phyloP scores from a whole-genome alignment of 2,329 filamentous ascomycete genomes.

The Tothia fuscella region DNA sequence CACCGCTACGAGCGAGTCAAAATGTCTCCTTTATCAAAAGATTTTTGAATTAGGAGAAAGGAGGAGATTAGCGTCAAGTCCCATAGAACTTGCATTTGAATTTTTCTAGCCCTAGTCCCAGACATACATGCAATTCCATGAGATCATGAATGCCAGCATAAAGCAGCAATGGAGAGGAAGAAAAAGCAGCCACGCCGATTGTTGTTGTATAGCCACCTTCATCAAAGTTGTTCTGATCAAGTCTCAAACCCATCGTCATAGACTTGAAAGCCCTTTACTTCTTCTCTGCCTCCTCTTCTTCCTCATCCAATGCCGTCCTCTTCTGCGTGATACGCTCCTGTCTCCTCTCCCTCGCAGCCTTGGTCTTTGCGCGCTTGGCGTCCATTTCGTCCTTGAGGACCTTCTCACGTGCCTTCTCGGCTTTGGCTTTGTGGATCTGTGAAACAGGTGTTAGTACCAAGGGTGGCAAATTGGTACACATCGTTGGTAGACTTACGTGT shows the following conservation, averaged over 20 bases:
- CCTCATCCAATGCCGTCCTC: constrained; percentile 73
- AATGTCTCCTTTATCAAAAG: too few species aligned
- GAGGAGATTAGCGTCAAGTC: too few species aligned
- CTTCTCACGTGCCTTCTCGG: constrained; percentile 95
- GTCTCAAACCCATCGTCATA: neutral
- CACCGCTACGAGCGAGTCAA: too few species aligned
- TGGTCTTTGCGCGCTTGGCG: constrained; percentile 99
- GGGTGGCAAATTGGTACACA: constrained; percentile 17
- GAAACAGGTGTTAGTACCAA: constrained; percentile 19
- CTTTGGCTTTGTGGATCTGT: constrained; percentile 99
- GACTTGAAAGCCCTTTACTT: neutral
- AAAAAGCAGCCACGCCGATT: neutral
- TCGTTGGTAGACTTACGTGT: constrained; percentile 65
- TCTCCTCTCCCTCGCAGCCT: constrained; percentile 98
- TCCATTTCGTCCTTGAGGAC: constrained; percentile 99
- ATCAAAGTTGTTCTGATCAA: neutral
- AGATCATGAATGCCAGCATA: neutral
- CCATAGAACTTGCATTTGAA: too few species aligned
- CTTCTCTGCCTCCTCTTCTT: constrained; percentile 30
- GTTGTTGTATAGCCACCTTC: constrained; percentile 2
- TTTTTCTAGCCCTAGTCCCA: too few species aligned
- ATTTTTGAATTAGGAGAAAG: too few species aligned
- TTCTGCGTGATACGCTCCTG: constrained; percentile 82
- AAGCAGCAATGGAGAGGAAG: too few species aligned
- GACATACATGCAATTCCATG: constrained; percentile 2